Evolutionary conservation across 257 asterid species (phyloP).

Genomic region (Cinchona pubescens): DNA sequence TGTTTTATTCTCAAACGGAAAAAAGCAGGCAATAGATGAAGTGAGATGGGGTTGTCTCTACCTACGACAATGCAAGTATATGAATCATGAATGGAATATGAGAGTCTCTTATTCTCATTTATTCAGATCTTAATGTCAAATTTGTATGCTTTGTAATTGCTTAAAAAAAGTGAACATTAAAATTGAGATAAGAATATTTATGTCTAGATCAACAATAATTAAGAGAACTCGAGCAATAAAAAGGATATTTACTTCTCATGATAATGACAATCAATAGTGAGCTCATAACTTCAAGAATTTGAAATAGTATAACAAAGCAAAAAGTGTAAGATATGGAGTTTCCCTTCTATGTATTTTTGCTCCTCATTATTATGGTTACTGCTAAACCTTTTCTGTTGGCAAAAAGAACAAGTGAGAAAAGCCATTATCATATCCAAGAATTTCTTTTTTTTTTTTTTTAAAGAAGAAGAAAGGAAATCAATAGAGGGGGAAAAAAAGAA

Average conservation of each 20-base stretch:
- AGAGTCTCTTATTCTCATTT: no score
- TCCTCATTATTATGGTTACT: not conserved
- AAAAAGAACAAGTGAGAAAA: not conserved
- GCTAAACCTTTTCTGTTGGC: not conserved
- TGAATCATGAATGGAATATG: no score
- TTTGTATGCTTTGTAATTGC: no score
- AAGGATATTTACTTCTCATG: not conserved
- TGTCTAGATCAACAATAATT: not conserved
- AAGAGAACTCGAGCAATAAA: not conserved
- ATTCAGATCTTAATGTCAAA: no score
- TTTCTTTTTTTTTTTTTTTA: no score
- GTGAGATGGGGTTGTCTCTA: not conserved
- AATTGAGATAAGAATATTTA: no score
- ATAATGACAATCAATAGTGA: not conserved
- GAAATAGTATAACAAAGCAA: not conserved
- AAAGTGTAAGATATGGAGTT: not conserved
- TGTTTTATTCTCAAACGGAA: not conserved
- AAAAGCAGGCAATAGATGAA: not conserved
- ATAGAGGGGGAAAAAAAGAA: not conserved
- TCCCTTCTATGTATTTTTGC: no score
- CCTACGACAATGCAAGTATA: no score
- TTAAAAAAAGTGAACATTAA: no score
- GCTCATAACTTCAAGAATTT: not conserved
- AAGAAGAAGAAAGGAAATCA: not conserved
- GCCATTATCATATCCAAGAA: not conserved